Evolutionary conservation across 345 rosid genomes (phyloP), one percentile per base, ranked within the genome.

Genomic region (Citrus inodora): DNA sequence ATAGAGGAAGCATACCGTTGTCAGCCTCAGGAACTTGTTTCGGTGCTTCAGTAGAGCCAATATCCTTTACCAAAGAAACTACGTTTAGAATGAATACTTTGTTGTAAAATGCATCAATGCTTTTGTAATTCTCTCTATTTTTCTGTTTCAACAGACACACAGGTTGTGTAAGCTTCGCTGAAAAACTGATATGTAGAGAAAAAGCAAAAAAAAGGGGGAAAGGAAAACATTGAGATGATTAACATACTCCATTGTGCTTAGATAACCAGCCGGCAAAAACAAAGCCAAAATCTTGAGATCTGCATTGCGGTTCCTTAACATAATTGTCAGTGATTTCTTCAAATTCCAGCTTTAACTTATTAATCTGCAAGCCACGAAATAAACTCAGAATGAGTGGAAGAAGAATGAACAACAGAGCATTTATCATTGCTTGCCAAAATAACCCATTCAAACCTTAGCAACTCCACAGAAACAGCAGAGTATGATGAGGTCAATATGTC

Each of bases 251-350:
- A 48, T 84, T 89, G 69, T 86, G 87, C 33, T 87, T 80, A 24
- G 90, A 81, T 76, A 90, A 81, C 75, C 90, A 80, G 76, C 91
- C 92, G 76, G 92, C 88, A 87, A 88, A 88, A 25, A 96, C 97
- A 32, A 85, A 85, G 67, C 90, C 86, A 81, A 91, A 94, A 46
- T 91, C 94, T 80, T 88, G 93, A 37, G 91, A 92, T 83, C 92
- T 94, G 85, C 97, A 90, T 71, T 94, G 99, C 62, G 99, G 91
- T 82, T 96, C 97, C 93, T 91, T 96, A 80, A 92, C 81, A 78
- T 92, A 94, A 86, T 89, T 92, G 89, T 71, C 77, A 70, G 89
- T 89, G 70, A 95, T 92, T 72, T 95, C 95, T 87, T 81, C 82
- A 76, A 95, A 95, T 33, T 97, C 88, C 64, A 92, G 81, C 74